Conservation (phyloP, 2,329 filamentous ascomycete species). For the Talaromyces albobiverticillius region DNA sequence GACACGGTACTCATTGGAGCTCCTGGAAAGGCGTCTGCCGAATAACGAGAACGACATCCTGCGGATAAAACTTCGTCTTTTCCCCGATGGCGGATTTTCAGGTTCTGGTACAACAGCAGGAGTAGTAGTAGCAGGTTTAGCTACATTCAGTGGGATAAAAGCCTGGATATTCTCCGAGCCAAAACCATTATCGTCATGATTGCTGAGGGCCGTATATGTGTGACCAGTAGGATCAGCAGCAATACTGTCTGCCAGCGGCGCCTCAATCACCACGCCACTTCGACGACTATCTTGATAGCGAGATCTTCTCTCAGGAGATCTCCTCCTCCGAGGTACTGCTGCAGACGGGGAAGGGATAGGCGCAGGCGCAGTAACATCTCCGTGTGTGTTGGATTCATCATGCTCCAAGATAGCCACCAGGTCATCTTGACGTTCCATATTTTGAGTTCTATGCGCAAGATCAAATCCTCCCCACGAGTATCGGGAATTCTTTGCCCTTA, state of each 20-base stretch:
- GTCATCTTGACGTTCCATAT: neutral
- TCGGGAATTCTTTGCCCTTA: neutral
- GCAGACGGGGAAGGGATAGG: neutral
- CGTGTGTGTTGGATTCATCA: conserved; percentile 4
- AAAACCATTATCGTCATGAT: neutral
- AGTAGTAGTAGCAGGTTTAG: neutral
- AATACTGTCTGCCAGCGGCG: neutral
- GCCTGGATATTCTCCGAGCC: neutral
- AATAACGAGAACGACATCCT: conserved; percentile 4
- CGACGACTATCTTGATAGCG: neutral
- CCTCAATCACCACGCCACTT: neutral
- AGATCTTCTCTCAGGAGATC: neutral
- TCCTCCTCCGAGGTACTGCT: neutral
- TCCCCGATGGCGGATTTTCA: neutral
- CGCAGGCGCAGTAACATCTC: neutral
- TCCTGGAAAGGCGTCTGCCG: too few relatives aligned
- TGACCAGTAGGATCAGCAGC: neutral
- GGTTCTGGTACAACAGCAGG: neutral
- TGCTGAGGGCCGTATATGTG: neutral
- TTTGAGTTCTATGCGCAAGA: neutral
- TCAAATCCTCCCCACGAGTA: conserved; percentile 7
- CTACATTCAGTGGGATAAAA: neutral
- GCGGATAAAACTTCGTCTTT: neutral
- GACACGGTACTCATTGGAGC: neutral
- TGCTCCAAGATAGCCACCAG: conserved; percentile 9